Conservation (phyloP, 495 filamentous ascomycete genomes). For the Penicillium arizonense region DNA sequence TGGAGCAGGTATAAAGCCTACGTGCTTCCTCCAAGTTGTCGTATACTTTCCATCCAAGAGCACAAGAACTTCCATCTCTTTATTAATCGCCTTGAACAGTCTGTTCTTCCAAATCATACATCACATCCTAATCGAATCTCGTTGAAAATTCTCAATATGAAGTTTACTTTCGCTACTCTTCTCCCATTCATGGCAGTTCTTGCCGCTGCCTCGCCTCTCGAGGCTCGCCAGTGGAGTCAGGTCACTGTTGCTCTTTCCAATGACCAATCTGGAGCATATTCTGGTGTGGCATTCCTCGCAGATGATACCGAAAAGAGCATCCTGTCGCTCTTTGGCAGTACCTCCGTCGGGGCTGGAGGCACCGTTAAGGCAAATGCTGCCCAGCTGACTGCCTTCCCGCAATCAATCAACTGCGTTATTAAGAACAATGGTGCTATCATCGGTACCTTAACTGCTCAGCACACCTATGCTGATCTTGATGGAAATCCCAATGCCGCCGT, state of each 20-base stretch:
- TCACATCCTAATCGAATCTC: no score
- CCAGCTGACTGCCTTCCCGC: conserved; percentile 18
- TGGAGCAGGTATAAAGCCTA: neutral
- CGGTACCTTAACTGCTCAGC: conserved; percentile 14
- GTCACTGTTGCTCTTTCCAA: conserved; percentile 24
- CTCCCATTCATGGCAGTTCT: conserved; percentile 14
- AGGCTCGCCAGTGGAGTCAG: conserved; percentile 6
- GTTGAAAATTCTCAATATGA: conserved; percentile 20
- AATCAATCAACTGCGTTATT: conserved; percentile 16
- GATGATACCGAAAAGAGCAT: conserved; percentile 14
- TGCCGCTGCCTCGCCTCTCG: conserved; percentile 14
- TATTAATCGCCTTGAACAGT: neutral
- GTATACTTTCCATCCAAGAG: neutral
- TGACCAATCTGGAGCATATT: conserved; percentile 22
- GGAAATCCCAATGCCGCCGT: conserved; percentile 14
- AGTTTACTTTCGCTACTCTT: conserved; percentile 13
- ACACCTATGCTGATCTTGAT: conserved; percentile 21
- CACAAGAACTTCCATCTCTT: neutral
- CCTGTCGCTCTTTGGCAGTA: conserved; percentile 16
- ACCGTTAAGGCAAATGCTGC: conserved; percentile 16
- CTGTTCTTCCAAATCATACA: no score
- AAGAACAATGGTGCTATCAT: conserved; percentile 12
- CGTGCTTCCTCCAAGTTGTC: neutral
- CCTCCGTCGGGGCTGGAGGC: conserved; percentile 16
- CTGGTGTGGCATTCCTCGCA: conserved; percentile 13